Base-by-base conservation (phyloP, 257 asterid genomes). In the Buddleja alternifolia region DNA sequence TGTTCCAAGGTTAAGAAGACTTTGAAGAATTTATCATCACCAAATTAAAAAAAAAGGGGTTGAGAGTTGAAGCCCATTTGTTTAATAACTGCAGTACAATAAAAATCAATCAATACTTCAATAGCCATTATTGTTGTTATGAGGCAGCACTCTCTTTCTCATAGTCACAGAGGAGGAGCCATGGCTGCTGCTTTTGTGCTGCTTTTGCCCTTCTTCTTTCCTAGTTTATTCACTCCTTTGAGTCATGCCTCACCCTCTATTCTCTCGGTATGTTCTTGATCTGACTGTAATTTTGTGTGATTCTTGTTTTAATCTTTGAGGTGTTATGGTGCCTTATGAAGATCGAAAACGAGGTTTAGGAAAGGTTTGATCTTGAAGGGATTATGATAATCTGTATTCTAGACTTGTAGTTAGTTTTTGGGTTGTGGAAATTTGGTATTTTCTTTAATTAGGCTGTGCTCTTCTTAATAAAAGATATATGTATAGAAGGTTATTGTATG, bases 201-300 rank as follows among this genome's bases (percentile, higher is more conserved):
- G 81, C 88, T 94, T 67, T 72, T 91, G 67, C 87, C 97, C 56
- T 57, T 82, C 44, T 81, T 85, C 21, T 81, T 83, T 32, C 79
- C 83, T n/a, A 77, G 46, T 77, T 75, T 86, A 24, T 86, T 88
- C 72, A 66, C 86, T 70, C 83, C 95, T 44, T 74, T 84, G 23
- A 70, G 84, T 84, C 86, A 84, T 69, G 99, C 95, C 69, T 85
- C 82, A 12, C 86, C 98, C 36, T 83, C 97, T 68, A 67, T 73
- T 66, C 72, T 80, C 58, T 83, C 90, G 84, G 99, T 94, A 79
- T 60, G 84, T 56, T 73, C 59, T 71, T 63, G 60, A 73, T 73
- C 69, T 74, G 44, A 2, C 0, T 47, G 17, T 46, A 60, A 68
- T 8, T 74, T 46, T 60, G 16, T 39, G n/a, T n/a, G n/a, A n/a